phyloP scores from a whole-genome alignment of 1,284 basidiomycete genomes.

The Caloboletus firmus region DNA sequence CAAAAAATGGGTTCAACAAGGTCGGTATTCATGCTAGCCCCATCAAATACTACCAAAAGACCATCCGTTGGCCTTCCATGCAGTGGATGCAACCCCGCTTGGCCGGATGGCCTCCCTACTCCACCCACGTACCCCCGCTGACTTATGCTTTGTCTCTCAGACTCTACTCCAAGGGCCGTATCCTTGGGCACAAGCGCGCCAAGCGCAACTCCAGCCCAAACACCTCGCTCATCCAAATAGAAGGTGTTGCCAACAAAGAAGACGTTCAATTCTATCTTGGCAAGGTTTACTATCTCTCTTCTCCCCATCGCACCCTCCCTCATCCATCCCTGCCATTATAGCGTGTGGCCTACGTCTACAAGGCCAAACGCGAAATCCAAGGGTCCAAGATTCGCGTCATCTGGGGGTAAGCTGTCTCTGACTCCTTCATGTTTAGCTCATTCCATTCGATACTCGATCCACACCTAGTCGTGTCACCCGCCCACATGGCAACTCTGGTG shows the following conservation, averaged over 20 bases:
- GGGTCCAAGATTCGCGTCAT: conserved; percentile 95
- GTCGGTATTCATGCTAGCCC: conserved; percentile 44
- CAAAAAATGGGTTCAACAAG: conserved; percentile 72
- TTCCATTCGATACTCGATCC: background rate
- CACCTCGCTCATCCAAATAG: conserved; percentile 95
- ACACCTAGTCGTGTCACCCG: conserved; percentile 78
- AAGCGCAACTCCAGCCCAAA: conserved; percentile 96
- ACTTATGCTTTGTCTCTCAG: conserved; percentile 42
- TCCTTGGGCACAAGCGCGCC: conserved; percentile 97
- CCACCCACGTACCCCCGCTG: conserved; percentile 1
- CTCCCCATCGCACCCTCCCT: background rate
- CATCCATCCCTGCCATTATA: conserved; percentile 34
- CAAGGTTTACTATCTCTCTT: conserved; percentile 66
- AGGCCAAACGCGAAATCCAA: conserved; percentile 89
- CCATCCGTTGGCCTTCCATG: conserved; percentile 35
- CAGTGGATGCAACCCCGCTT: conserved; percentile 20
- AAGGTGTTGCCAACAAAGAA: conserved; percentile 92
- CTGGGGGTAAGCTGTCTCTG: conserved; percentile 75
- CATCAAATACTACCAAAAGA: conserved; percentile 12
- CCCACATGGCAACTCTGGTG: conserved; percentile 92
- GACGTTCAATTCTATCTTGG: conserved; percentile 98
- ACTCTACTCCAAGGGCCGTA: conserved; percentile 96
- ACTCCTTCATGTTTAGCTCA: background rate
- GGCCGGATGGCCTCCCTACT: conserved; percentile 19
- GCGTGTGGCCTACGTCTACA: conserved; percentile 98